Evolutionary conservation across 306 rosid species (phyloP).

Genomic region (Malus fusca): DNA sequence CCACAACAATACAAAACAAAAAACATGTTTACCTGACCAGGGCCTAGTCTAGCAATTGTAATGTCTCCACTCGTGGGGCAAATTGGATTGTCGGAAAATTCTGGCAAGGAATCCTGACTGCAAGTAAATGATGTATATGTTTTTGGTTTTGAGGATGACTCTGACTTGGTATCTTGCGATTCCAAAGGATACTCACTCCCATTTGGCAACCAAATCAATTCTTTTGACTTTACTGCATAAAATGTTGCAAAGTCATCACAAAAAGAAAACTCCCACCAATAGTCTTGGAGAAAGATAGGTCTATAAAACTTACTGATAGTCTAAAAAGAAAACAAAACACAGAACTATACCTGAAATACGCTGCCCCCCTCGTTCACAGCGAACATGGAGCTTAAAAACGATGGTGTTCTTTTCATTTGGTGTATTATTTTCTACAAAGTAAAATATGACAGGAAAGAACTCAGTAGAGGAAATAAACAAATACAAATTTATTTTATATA

Average conservation of each 20-base stretch:
- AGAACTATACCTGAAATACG: conserved; percentile 50
- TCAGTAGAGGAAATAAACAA: not conserved
- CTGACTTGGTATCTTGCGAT: conserved; percentile 39
- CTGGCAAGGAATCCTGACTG: conserved; percentile 64
- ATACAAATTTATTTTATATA: not conserved
- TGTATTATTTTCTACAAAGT: conserved; percentile 41
- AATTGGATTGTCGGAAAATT: conserved; percentile 48
- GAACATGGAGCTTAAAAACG: conserved; percentile 71
- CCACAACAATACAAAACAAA: not conserved
- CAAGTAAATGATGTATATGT: conserved; percentile 74
- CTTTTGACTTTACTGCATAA: conserved; percentile 62
- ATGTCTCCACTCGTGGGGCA: conserved; percentile 43
- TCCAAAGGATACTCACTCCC: conserved; percentile 58
- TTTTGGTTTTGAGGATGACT: conserved; percentile 44
- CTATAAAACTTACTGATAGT: not conserved
- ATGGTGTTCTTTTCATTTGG: conserved; percentile 78
- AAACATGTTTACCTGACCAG: conserved; percentile 63
- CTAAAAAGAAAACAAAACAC: not conserved
- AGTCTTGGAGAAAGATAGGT: not conserved
- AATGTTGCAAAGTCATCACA: conserved; percentile 14
- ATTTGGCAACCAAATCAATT: conserved; percentile 74
- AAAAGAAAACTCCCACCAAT: not conserved
- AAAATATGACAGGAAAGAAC: not conserved
- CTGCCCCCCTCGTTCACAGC: conserved; percentile 31
- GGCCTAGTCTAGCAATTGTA: conserved; percentile 67